Conservation (phyloP, 768 basidiomycete genomes). For the Leccinum pellstonianum region DNA sequence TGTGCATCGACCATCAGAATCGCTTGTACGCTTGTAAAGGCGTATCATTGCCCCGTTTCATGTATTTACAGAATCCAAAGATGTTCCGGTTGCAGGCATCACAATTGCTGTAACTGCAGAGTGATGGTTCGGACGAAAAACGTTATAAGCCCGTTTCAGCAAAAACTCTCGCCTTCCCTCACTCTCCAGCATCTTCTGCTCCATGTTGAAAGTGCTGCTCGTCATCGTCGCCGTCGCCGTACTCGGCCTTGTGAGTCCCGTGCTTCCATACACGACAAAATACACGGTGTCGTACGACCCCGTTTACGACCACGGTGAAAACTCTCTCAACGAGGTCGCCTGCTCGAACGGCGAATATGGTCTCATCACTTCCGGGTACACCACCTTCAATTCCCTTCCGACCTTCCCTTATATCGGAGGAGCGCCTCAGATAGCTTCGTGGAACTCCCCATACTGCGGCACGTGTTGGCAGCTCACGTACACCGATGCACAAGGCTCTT, state of each 20-base stretch:
- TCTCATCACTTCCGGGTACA: conserved; percentile 43
- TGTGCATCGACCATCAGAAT: not conserved
- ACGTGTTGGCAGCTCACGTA: conserved; percentile 61
- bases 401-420: conserved; percentile 62
- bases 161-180: not conserved
- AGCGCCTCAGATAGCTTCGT: conserved; percentile 48
- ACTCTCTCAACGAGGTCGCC: conserved; percentile 42
- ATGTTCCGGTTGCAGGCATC: not conserved
- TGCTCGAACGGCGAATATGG: conserved; percentile 57
- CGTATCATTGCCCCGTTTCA: not conserved
- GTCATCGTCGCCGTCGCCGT: not conserved
- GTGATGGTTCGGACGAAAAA: not conserved
- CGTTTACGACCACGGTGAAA: conserved; percentile 44
- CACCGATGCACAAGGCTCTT: conserved; percentile 27
- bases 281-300: conserved; percentile 43
- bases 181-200: not conserved
- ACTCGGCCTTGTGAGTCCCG: conserved; percentile 10
- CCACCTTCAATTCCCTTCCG: conserved; percentile 51
- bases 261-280: not conserved
- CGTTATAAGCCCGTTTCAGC: not conserved
- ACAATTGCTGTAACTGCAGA: not conserved
- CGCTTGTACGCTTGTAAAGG: not conserved
- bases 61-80: not conserved
- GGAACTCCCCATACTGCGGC: conserved; percentile 53
- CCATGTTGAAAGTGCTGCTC: conserved; percentile 10